Evolutionary conservation across 108 stramenopile genomes (phyloP), one percentile per base, ranked within the genome.

Genomic region (Chaetoceros muelleri): DNA sequence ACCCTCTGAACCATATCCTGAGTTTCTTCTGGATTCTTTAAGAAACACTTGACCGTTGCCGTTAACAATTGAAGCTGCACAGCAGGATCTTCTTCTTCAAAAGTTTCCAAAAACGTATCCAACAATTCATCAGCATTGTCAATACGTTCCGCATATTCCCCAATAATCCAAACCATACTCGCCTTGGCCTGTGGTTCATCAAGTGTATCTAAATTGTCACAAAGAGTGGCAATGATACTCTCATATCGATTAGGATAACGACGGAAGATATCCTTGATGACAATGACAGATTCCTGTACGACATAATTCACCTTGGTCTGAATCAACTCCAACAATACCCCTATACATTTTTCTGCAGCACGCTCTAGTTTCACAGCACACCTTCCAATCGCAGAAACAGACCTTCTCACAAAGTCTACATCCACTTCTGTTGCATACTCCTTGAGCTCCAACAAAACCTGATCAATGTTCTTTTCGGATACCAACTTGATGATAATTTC

Each of bases 121-220:
- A 99, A 75, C 26, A 98, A 78, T 66, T 99, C 97, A 66, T 97
- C 97, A 7, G 99, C 99, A 70, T 98, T 98, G 68, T 98, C 99
- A 53, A 99, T 98, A 49, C 96, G 93, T 67, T 97, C 97, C 0
- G 97, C 97, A 67, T 99, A 99, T 73, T 99, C 99, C n/a, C 99
- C 99, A 71, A 99, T 95, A 64, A 99, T 99, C 99, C 99, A 99
- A 60, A 99, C 85, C 92, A 99, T 97, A 48, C 75, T 69, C 2
- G 97, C 98, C 76, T 98, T 98, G 25, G 99, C 99, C 64, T 97
- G 82, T 0, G 99, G 99, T 71, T 99, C 99, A 67, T 99, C 99
- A 44, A 99, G 66, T 5, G 95, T 95, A 75, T 98, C 99, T 8
- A 99, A 69, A 66, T 96, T 96, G 65, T 99, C 97, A 68, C 99